These are phyloP conservation scores for Calonectria henricotiae DNA, from an alignment of 2,329 filamentous ascomycete genomes.

Conservation along the genomic window DNA sequence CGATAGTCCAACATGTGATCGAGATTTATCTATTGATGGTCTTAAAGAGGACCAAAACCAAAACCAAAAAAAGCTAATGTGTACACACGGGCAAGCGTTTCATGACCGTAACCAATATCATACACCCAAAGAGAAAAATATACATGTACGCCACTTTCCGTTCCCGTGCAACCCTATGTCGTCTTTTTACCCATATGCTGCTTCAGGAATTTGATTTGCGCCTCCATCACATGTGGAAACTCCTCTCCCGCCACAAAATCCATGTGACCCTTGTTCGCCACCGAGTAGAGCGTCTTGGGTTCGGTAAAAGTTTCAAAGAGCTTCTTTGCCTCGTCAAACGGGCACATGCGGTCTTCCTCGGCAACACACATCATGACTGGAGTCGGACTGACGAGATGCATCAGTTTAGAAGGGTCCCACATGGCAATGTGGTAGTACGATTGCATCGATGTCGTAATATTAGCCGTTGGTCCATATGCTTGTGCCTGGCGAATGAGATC, in stretches of 20 bases:
- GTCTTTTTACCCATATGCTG: constrained; percentile 3
- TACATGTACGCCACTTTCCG: neutral
- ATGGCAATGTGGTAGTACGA: constrained; percentile 33
- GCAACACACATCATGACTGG: constrained; percentile 31
- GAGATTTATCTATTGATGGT: neutral
- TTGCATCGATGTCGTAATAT: constrained; percentile 33
- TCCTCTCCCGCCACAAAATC: constrained; percentile 25
- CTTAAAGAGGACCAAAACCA: neutral
- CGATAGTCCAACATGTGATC: neutral
- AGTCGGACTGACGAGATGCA: constrained; percentile 27
- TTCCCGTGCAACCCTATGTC: neutral
- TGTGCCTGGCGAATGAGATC: constrained; percentile 32
- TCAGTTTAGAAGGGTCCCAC: constrained; percentile 30
- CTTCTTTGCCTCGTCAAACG: constrained; percentile 26
- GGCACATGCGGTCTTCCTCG: constrained; percentile 27
- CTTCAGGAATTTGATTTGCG: constrained; percentile 20
- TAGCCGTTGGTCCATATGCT: constrained; percentile 26
- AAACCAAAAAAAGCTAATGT: neutral
- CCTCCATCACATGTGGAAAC: constrained; percentile 9
- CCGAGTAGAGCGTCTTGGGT: constrained; percentile 26
- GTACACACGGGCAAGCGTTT: neutral
- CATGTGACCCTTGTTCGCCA: constrained; percentile 35
- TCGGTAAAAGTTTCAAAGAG: constrained; percentile 31
- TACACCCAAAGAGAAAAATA: constrained; percentile 17
- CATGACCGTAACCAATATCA: constrained; percentile 16